Evolutionary conservation across 352 stramenopile genomes (phyloP).

Genomic region (Globisporangium iwayamae): DNA sequence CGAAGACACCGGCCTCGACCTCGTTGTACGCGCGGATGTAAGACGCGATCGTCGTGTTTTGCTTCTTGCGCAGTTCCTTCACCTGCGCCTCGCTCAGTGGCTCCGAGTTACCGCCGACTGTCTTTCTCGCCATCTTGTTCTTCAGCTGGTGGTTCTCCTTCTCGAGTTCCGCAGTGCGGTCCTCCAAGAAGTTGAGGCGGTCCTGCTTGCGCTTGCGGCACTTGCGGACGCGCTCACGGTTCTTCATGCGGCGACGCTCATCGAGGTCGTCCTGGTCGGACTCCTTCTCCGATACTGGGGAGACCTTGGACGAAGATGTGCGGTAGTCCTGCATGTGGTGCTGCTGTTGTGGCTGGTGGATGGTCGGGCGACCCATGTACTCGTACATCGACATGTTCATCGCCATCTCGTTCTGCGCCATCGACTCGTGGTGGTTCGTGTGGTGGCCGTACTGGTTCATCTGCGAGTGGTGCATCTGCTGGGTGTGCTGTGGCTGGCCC

Average conservation of each 20-base stretch:
- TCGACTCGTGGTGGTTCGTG: constrained; percentile 40
- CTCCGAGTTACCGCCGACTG: constrained; percentile 34
- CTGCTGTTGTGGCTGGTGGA: constrained; percentile 42
- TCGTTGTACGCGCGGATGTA: constrained; percentile 81
- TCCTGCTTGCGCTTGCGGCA: constrained; percentile 88
- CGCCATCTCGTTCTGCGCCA: constrained; percentile 48
- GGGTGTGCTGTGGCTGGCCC: constrained; percentile 36
- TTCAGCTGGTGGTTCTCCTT: constrained; percentile 78
- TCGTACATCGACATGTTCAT: constrained; percentile 86
- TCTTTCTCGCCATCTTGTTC: constrained; percentile 68
- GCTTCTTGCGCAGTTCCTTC: constrained; percentile 77
- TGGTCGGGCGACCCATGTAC: constrained; percentile 69
- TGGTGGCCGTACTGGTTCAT: constrained; percentile 44
- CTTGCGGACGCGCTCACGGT: constrained; percentile 86
- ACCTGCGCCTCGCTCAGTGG: constrained; percentile 52
- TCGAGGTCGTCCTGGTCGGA: constrained; percentile 81
- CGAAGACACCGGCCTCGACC: constrained; percentile 42
- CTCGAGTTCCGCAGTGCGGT: constrained; percentile 78
- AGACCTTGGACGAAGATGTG: constrained; percentile 36
- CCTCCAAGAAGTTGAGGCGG: constrained; percentile 82
- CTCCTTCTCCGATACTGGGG: constrained; percentile 59
- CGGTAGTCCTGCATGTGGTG: constrained; percentile 17
- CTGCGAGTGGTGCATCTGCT: constrained; percentile 40
- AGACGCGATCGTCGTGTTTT: constrained; percentile 67
- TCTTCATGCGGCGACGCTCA: constrained; percentile 84